Conservation (phyloP, 306 rosid genomes). For the Ochetophila trinervis region DNA sequence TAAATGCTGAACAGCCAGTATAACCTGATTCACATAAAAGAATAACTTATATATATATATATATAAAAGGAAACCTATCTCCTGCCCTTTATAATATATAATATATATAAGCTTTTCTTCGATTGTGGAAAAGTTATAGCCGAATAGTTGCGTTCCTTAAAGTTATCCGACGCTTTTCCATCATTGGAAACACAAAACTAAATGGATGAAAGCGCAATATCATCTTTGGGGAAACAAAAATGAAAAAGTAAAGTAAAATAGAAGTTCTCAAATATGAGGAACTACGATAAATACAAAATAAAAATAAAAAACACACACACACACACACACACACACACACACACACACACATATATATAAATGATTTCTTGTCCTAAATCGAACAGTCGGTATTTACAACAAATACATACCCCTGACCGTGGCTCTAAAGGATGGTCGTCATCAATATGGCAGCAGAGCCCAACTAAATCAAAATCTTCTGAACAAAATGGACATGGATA, state of each 20-base stretch:
- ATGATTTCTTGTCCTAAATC: neutral
- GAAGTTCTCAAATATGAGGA: neutral
- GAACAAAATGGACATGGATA: constrained; percentile 67
- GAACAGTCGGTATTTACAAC: neutral
- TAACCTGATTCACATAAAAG: neutral
- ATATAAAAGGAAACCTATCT: too few relatives aligned
- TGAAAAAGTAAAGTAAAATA: neutral
- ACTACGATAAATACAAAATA: constrained; percentile 8
- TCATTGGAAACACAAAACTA: constrained; percentile 4
- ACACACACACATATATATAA: too few relatives aligned
- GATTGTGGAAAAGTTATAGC: neutral
- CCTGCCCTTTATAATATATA: too few relatives aligned
- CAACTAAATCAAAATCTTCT: constrained; percentile 61
- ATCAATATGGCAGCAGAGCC: constrained; percentile 61
- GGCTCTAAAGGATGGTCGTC: constrained; percentile 57
- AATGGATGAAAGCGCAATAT: neutral
- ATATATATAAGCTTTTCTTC: neutral
- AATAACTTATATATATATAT: neutral
- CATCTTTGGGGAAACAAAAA: neutral
- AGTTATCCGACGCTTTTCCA: constrained; percentile 10
- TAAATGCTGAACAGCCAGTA: neutral
- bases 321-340: too few relatives aligned
- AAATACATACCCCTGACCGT: constrained; percentile 47
- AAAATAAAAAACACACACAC: too few relatives aligned
- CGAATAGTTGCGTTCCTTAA: neutral